Evolutionary conservation across 345 rosid species (phyloP).

Genomic region (Ceriops zippeliana): DNA sequence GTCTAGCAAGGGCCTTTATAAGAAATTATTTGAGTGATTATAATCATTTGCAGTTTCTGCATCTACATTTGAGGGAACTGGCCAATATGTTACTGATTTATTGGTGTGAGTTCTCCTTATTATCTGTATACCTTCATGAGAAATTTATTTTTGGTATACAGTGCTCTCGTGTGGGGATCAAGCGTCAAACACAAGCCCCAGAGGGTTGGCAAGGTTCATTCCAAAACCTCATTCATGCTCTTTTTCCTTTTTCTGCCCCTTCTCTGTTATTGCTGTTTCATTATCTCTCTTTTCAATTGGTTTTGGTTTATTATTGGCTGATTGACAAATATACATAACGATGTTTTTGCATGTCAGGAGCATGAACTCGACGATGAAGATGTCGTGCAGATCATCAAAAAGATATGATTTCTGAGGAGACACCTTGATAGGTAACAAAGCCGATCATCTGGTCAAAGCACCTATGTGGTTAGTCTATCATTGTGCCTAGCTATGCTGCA

Average conservation of each 20-base stretch:
- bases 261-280: not conserved
- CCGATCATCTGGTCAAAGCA: conserved; percentile 13
- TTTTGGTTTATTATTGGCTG: conserved; percentile 1
- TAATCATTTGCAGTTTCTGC: not conserved
- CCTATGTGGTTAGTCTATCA: not conserved
- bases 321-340: not conserved
- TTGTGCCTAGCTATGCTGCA: too few species aligned
- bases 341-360: conserved; percentile 44
- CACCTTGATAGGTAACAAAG: conserved; percentile 27
- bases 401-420: conserved; percentile 43
- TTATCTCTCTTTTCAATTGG: not conserved
- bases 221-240: conserved; percentile 2
- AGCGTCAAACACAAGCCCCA: conserved; percentile 98
- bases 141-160: conserved; percentile 25
- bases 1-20: not conserved
- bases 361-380: conserved; percentile 99
- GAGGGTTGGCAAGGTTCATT: conserved; percentile 93
- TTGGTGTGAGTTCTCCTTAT: not conserved
- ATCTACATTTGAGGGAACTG: not conserved
- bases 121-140: not conserved
- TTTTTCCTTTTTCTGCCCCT: not conserved
- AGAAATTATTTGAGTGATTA: not conserved
- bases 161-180: conserved; percentile 97
- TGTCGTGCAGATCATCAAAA: conserved; percentile 93
- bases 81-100: not conserved